Evolutionary conservation across 1,139 yeast genomes (phyloP).

Genomic region (Candida labiduridarum): DNA sequence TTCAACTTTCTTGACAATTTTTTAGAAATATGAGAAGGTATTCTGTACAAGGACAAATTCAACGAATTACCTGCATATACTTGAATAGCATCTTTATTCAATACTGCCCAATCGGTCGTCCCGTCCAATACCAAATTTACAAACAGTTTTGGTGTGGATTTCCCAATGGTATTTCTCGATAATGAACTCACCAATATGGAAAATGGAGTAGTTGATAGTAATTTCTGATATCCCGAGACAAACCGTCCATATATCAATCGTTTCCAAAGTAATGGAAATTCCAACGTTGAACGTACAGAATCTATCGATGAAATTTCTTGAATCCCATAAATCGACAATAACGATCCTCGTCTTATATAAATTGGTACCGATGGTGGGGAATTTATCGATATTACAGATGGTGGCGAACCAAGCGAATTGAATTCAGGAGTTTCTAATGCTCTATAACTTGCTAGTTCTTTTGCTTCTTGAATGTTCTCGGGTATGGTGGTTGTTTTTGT

Average conservation of each 20-base stretch:
- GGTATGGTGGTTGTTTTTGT: constrained; percentile 20
- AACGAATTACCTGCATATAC: constrained; percentile 56
- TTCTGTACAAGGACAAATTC: constrained; percentile 30
- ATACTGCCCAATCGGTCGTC: constrained; percentile 60
- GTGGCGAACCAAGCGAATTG: constrained; percentile 46
- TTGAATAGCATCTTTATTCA: constrained; percentile 49
- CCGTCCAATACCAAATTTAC: constrained; percentile 56
- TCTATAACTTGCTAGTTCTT: constrained; percentile 18
- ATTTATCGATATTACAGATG: constrained; percentile 44
- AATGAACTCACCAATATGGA: constrained; percentile 36
- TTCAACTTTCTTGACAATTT: constrained; percentile 29
- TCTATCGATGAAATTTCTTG: constrained; percentile 19
- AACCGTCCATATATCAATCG: constrained; percentile 46
- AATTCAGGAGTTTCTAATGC: constrained; percentile 29
- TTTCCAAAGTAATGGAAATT: constrained; percentile 36
- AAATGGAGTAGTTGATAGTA: constrained; percentile 52
- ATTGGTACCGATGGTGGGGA: constrained; percentile 64
- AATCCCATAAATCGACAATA: constrained; percentile 49
- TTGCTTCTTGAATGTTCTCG: constrained; percentile 23
- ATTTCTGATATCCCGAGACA: constrained; percentile 43
- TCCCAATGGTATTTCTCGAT: constrained; percentile 19
- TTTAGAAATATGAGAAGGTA: constrained; percentile 46
- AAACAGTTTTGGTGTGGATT: constrained; percentile 35
- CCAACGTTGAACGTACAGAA: constrained; percentile 32
- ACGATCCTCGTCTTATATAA: constrained; percentile 47